These are phyloP conservation scores for Aaosphaeria pasadenensis DNA, from an alignment of 2,329 filamentous ascomycete genomes.

Conservation along the genomic window DNA sequence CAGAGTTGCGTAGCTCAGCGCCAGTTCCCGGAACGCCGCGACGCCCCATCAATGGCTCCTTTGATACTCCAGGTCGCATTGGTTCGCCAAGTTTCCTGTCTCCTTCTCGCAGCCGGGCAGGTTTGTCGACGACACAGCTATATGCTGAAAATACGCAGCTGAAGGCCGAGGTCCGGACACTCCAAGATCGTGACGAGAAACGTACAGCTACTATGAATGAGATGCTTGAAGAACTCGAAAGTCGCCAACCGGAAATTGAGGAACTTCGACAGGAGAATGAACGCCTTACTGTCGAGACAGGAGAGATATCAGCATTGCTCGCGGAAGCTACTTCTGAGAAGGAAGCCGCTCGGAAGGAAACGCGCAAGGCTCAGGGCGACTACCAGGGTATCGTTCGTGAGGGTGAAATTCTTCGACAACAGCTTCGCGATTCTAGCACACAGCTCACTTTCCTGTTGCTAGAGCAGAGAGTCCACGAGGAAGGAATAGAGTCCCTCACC, in stretches of 20 bases:
- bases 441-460: constrained; percentile 90
- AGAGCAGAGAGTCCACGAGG: constrained; percentile 78
- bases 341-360: constrained; percentile 73
- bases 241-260: constrained; percentile 81
- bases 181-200: constrained; percentile 71
- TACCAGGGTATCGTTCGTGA: constrained; percentile 63
- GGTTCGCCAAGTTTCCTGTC: constrained; percentile 53
- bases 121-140: constrained; percentile 60
- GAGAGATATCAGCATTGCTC: constrained; percentile 73
- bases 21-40: constrained; percentile 52
- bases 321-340: constrained; percentile 79
- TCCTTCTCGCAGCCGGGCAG: constrained; percentile 53
- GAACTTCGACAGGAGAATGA: constrained; percentile 80
- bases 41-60: constrained; percentile 49
- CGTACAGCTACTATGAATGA: constrained; percentile 77
- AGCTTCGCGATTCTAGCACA: constrained; percentile 82
- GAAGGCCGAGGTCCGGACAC: constrained; percentile 69
- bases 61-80: constrained; percentile 49
- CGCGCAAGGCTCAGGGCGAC: constrained; percentile 74
- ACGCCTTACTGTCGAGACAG: constrained; percentile 73
- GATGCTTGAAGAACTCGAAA: constrained; percentile 80
- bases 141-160: constrained; percentile 61
- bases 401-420: constrained; percentile 74
- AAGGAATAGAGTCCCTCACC: constrained; percentile 69
- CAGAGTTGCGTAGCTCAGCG: constrained; percentile 37